Base-by-base conservation (phyloP, 169 alveolate species). In the Cryptosporidium canis region DNA sequence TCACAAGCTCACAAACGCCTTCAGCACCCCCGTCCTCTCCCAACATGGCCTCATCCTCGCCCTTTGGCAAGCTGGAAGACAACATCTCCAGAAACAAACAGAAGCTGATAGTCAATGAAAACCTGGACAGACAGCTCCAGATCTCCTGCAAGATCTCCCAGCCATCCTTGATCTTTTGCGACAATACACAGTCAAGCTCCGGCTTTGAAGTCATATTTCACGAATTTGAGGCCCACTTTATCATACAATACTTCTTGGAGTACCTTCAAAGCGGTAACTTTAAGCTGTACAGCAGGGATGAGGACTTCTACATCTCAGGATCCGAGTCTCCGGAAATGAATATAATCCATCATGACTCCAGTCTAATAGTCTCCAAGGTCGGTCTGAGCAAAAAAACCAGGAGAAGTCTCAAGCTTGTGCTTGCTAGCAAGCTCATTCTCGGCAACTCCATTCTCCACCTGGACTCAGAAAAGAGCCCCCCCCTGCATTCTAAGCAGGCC, bases 131-230 rank as follows among this genome's bases (percentile, higher is more conserved):
- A 63, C 72, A 55, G 29, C 37, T 77, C 1, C 65, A 58, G n/a
- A 43, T 77, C 9, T 24, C 31, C 5, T 77, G 48, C 41, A 77
- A 61, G 27, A 41, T 77, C 12, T 35, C 29, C 39, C 65, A 77
- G 3, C 87, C 70, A 43, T 29, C 55, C 18, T 55, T 77, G 12
- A 77, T 77, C 11, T 58, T 58, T 41, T 77, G 87, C 41, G 87
- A 77, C 39, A 58, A 37, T 27, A 58, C 87, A 24, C 29, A 39
- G 18, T 43, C 87, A 2, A 77, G 87, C 16, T 77, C 66, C 14
- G 87, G 87, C 9, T 58, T 55, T 61, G 87, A 77, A 12, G 16
- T 77, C 31, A 24, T 77, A 41, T 58, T 77, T 7, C 61, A 77
- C 27, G 72, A 77, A n/a, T 37, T 77, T 58, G 87, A 77, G 12